Evolutionary conservation across 805 yeast species (phyloP).

Genomic region (Candida oleophila): DNA sequence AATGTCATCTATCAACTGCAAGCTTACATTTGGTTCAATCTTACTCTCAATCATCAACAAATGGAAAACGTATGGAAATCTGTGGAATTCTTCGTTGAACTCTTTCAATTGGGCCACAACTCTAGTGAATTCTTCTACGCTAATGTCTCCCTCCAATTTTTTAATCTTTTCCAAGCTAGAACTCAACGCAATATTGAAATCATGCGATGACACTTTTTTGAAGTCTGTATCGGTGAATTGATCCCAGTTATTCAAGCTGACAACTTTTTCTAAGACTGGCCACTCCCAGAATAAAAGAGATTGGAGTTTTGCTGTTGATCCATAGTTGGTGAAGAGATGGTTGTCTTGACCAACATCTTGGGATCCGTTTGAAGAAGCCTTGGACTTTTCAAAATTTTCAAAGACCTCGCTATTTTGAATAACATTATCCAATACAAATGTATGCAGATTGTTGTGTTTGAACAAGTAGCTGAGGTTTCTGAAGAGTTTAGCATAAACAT

Average conservation of each 20-base stretch:
- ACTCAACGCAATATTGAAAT: conserved; percentile 3
- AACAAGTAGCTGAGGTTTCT: conserved; percentile 32
- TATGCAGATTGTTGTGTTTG: conserved; percentile 28
- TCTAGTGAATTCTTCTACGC: conserved; percentile 11
- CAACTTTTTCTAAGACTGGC: not conserved
- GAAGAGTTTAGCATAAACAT: conserved; percentile 24
- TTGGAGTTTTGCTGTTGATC: not conserved
- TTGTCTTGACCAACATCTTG: conserved; percentile 4
- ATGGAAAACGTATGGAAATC: conserved; percentile 14
- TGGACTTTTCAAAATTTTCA: conserved; percentile 12
- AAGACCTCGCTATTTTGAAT: conserved; percentile 28
- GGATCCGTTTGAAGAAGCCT: not conserved
- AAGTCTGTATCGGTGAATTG: conserved; percentile 13
- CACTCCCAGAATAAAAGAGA: not conserved
- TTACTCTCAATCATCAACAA: not conserved
- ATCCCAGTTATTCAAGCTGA: conserved; percentile 10
- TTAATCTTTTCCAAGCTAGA: conserved; percentile 3
- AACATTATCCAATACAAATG: conserved; percentile 37
- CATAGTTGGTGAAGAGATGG: not conserved
- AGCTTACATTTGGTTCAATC: not conserved
- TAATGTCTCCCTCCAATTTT: conserved; percentile 2
- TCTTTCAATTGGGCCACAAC: conserved; percentile 13
- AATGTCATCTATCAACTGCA: not conserved
- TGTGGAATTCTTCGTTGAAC: conserved; percentile 17
- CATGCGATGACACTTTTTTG: conserved; percentile 7